Percentiles rank a stretch among this genome's conserved stretches.
These are phyloP conservation scores for Plasmodium fragile DNA, from an alignment of 169 alveolate genomes.

Conservation along the genomic window DNA sequence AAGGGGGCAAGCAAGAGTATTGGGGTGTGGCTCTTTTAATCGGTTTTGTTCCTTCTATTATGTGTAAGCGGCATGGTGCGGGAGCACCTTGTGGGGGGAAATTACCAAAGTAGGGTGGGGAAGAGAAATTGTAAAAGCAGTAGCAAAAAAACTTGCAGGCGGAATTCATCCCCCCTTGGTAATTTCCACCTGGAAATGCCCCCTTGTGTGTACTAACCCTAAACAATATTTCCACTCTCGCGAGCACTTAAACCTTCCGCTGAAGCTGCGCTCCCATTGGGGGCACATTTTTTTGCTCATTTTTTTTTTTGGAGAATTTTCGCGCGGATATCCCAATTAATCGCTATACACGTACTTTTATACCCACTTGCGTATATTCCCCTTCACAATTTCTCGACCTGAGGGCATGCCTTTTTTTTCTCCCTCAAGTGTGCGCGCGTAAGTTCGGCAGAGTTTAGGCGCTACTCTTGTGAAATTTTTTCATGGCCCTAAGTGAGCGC, in stretches of 20 bases:
- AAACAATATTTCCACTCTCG: neutral
- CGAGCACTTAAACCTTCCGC: neutral
- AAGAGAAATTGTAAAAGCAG: neutral
- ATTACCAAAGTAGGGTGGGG: neutral
- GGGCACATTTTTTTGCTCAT: neutral
- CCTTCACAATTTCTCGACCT: neutral
- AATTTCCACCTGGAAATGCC: neutral
- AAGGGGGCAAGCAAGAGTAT: neutral
- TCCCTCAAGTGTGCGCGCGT: neutral
- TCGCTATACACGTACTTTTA: neutral
- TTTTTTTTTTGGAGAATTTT: neutral
- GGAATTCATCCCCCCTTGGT: neutral
- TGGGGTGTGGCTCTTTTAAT: neutral
- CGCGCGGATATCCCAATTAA: neutral
- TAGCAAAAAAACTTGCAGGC: neutral
- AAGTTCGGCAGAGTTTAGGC: neutral
- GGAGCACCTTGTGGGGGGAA: neutral
- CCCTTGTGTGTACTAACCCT: neutral
- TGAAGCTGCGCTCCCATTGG: neutral
- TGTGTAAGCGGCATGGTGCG: neutral
- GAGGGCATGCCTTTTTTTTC: neutral
- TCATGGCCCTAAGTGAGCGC: neutral
- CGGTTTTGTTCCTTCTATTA: neutral
- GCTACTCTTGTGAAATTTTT: neutral
- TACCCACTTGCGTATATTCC: neutral